phyloP scores from a whole-genome alignment of 495 filamentous ascomycete species.

The Barbatosphaeria neglecta region DNA sequence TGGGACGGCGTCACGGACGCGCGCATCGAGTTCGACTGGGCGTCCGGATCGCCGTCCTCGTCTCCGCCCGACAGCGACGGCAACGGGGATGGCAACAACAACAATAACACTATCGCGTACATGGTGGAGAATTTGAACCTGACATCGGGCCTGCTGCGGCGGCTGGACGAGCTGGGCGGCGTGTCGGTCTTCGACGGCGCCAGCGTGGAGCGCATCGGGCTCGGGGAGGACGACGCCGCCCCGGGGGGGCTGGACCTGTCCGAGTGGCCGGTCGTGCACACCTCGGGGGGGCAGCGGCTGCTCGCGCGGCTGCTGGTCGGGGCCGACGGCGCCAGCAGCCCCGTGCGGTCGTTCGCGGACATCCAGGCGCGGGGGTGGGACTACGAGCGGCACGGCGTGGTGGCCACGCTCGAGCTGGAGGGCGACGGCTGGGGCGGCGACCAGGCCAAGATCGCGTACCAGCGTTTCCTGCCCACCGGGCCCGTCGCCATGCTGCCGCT shows the following conservation, averaged over 20 bases:
- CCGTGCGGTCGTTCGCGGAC: slow-evolving; percentile 78
- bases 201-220: slow-evolving; percentile 62
- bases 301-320: slow-evolving; percentile 79
- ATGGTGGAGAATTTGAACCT: slow-evolving; percentile 96
- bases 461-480: slow-evolving; percentile 86
- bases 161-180: slow-evolving; percentile 55
- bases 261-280: slow-evolving; percentile 72
- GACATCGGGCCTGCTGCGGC: slow-evolving; percentile 58
- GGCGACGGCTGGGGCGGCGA: slow-evolving; percentile 42
- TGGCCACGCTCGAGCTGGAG: slow-evolving; percentile 70
- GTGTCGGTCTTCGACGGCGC: slow-evolving; percentile 62
- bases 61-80: slow-evolving; percentile 31
- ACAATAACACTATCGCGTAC: too few species aligned
- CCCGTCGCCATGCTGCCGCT: slow-evolving; percentile 85
- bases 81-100: too few species aligned
- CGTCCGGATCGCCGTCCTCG: slow-evolving; percentile 30
- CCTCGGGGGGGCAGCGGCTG: slow-evolving; percentile 50
- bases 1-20: slow-evolving; percentile 91
- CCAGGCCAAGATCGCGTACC: slow-evolving; percentile 66
- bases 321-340: slow-evolving; percentile 89
- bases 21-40: slow-evolving; percentile 78
- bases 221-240: slow-evolving; percentile 54
- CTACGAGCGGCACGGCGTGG: slow-evolving; percentile 80
- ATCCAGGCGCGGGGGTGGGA: slow-evolving; percentile 86
- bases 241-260: slow-evolving; percentile 61